These are phyloP conservation scores for Trypanosoma avium DNA, from an alignment of 208 protist species.

Conservation along the genomic window DNA sequence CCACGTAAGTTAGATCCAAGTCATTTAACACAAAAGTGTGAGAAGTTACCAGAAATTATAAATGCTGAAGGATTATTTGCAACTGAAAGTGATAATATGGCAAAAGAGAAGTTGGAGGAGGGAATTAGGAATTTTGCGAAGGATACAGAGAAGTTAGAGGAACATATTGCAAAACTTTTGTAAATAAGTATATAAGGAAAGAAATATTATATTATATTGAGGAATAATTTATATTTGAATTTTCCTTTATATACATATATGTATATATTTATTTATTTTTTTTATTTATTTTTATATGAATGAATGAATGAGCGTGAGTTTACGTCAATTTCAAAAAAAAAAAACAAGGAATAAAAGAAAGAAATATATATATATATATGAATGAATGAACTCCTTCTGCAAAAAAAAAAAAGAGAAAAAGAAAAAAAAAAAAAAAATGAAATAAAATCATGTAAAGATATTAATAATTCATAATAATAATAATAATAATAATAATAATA, in stretches of 20 bases:
- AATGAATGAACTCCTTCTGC: not conserved
- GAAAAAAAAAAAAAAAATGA: conserved; percentile 9
- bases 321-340: conserved; percentile 1
- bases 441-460: too few species aligned
- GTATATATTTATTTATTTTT: too few species aligned
- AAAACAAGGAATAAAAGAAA: not conserved
- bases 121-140: conserved; percentile 96
- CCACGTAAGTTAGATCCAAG: conserved; percentile 65
- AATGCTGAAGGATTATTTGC: conserved; percentile 77
- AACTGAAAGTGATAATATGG: conserved; percentile 94
- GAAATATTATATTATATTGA: too few species aligned
- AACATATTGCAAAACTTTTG: conserved; percentile 61
- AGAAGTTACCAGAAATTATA: conserved; percentile 67
- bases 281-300: not conserved
- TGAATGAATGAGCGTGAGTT: not conserved
- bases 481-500: not conserved
- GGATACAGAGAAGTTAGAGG: conserved; percentile 91
- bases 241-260: too few species aligned
- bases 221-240: too few species aligned
- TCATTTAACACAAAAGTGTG: conserved; percentile 33
- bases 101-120: conserved; percentile 97
- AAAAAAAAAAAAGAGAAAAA: not conserved
- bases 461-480: not conserved
- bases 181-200: too few species aligned
- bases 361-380: not conserved